Evolutionary conservation across 345 rosid genomes (phyloP).

Genomic region (Populus alba): DNA sequence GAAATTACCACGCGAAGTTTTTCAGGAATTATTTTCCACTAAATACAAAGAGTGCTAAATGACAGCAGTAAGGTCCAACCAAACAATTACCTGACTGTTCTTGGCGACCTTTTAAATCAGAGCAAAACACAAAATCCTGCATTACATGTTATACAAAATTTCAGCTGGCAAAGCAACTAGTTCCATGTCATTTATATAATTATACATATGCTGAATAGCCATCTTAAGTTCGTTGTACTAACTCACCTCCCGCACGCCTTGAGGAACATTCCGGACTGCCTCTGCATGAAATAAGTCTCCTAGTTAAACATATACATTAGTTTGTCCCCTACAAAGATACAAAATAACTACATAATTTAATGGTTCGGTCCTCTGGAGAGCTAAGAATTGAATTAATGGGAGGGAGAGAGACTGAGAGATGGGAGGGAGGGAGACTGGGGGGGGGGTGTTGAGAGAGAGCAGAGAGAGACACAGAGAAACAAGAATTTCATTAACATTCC

Average conservation of each 20-base stretch:
- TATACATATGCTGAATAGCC: no score
- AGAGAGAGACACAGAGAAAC: no score
- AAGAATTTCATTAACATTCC: no score
- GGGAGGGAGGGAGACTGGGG: no score
- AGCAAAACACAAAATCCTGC: constrained; percentile 72
- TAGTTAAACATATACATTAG: constrained; percentile 10
- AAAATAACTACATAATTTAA: background rate
- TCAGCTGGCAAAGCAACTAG: background rate
- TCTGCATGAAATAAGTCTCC: constrained; percentile 39
- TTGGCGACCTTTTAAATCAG: constrained; percentile 48
- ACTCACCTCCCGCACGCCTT: constrained; percentile 60
- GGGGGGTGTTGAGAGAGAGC: no score
- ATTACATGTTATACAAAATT: constrained; percentile 13
- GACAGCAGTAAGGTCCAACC: background rate
- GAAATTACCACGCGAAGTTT: background rate
- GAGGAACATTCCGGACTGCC: constrained; percentile 55
- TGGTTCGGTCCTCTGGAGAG: no score
- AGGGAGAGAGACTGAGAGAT: no score
- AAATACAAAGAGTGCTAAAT: background rate
- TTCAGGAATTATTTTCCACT: background rate
- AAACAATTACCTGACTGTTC: constrained; percentile 62
- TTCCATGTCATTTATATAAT: background rate
- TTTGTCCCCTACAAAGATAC: background rate
- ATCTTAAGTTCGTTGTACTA: background rate
- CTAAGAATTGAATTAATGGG: no score